Conservation (phyloP, 1,139 yeast genomes). For the Diutina ranongensis region DNA sequence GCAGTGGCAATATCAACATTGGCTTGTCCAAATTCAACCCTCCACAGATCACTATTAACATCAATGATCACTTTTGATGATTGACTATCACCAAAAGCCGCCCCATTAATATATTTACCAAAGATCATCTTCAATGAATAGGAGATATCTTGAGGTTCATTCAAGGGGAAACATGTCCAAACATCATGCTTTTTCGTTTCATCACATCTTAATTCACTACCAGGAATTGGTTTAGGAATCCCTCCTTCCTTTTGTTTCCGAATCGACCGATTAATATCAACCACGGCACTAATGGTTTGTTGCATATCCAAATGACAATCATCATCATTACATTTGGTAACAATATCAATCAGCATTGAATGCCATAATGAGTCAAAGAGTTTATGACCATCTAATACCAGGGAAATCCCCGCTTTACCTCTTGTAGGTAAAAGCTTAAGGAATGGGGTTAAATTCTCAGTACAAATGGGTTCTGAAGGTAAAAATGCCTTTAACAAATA, state of each 20-base stretch:
- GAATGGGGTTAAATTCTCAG: constrained; percentile 93
- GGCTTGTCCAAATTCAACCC: constrained; percentile 15
- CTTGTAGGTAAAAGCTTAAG: constrained; percentile 82
- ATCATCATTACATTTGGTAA: constrained; percentile 35
- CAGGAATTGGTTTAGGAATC: constrained; percentile 71
- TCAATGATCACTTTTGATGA: constrained; percentile 30
- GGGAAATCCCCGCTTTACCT: constrained; percentile 82
- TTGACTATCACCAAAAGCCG: constrained; percentile 37
- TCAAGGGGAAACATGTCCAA: constrained; percentile 71
- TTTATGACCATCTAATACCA: constrained; percentile 86
- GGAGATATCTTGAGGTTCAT: constrained; percentile 37
- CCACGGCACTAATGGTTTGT: constrained; percentile 64
- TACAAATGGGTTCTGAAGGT: constrained; percentile 94
- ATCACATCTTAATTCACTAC: constrained; percentile 64
- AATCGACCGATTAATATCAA: constrained; percentile 59
- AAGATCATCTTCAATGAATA: constrained; percentile 58
- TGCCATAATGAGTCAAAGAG: constrained; percentile 96
- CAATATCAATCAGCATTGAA: constrained; percentile 77
- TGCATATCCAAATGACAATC: constrained; percentile 45
- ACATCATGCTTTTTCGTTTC: constrained; percentile 30
- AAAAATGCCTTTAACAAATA: constrained; percentile 72
- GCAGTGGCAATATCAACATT: background rate
- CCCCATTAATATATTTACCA: constrained; percentile 56
- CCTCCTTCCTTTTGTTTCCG: constrained; percentile 50
- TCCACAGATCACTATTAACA: constrained; percentile 37